Conservation (phyloP, 2,329 filamentous ascomycete species). For the Sclerotinia nivalis region DNA sequence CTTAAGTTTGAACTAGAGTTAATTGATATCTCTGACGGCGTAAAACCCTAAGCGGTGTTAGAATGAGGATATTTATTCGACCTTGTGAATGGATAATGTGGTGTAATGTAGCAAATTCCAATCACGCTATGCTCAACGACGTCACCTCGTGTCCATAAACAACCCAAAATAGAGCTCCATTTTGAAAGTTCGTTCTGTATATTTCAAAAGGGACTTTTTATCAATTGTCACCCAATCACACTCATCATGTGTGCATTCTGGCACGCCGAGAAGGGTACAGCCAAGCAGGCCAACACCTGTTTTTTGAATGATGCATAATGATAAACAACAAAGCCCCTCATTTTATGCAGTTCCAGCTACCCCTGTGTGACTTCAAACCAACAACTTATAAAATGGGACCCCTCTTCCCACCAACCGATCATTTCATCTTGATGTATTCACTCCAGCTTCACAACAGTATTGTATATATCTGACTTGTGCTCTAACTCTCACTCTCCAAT, state of each 20-base stretch:
- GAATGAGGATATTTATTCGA: background rate
- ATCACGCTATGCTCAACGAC: background rate
- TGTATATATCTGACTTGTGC: background rate
- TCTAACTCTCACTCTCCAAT: background rate
- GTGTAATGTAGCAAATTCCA: background rate
- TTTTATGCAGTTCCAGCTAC: constrained; percentile 12
- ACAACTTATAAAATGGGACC: background rate
- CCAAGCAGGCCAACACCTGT: constrained; percentile 15
- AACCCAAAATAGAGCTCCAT: background rate
- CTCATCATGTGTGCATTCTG: background rate
- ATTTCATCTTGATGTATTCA: background rate
- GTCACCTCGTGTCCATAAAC: background rate
- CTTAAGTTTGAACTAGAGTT: background rate
- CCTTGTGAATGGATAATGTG: background rate
- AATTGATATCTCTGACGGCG: background rate
- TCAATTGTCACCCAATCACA: background rate
- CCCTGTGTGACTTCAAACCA: constrained; percentile 17
- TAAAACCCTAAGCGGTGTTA: background rate
- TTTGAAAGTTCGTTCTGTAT: background rate
- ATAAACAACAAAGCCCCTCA: constrained; percentile 9
- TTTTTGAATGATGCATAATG: constrained; percentile 9
- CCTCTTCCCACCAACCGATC: background rate
- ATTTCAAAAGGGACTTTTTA: background rate
- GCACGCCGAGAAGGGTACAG: background rate
- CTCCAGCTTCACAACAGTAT: background rate